A percentile compares a stretch with the other conserved stretches of the same genome.
These are phyloP conservation scores for Drechslerella coelobrocha DNA, from an alignment of 2,329 filamentous ascomycete species.

Conservation along the genomic window DNA sequence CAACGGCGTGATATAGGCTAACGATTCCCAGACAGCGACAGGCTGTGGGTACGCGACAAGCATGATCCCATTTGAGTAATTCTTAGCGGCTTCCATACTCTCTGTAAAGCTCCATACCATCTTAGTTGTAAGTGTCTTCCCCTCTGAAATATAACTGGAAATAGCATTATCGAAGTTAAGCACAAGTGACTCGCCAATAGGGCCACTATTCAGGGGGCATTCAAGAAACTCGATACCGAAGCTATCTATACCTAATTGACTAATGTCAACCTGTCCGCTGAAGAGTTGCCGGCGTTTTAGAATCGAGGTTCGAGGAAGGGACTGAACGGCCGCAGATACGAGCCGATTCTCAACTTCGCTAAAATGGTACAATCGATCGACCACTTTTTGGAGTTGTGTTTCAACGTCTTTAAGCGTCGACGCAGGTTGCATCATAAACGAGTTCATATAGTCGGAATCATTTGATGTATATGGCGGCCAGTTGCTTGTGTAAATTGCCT, in stretches of 20 bases:
- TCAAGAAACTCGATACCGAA: conserved; percentile 31
- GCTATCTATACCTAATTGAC: conserved; percentile 7
- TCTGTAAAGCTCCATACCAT: conserved; percentile 36
- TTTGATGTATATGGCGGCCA: conserved; percentile 21
- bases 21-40: conserved; percentile 11
- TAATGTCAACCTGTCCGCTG: conserved; percentile 20
- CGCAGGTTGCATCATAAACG: conserved; percentile 24
- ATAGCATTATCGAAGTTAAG: conserved; percentile 1
- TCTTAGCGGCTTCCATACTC: conserved; percentile 8
- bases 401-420: conserved; percentile 5
- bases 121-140: conserved; percentile 20
- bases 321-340: conserved; percentile 1
- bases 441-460: conserved; percentile 26
- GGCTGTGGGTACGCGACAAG: not conserved
- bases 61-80: conserved; percentile 28
- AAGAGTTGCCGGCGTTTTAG: conserved; percentile 18
- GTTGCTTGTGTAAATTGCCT: conserved; percentile 18
- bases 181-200: conserved; percentile 5
- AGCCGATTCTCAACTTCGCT: conserved; percentile 18
- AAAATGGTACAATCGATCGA: conserved; percentile 8
- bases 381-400: conserved; percentile 16
- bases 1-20: conserved; percentile 7
- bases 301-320: conserved; percentile 23
- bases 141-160: conserved; percentile 2
- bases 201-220: conserved; percentile 20